Evolutionary conservation across 805 yeast species (phyloP).

Genomic region (Teunomyces stri): DNA sequence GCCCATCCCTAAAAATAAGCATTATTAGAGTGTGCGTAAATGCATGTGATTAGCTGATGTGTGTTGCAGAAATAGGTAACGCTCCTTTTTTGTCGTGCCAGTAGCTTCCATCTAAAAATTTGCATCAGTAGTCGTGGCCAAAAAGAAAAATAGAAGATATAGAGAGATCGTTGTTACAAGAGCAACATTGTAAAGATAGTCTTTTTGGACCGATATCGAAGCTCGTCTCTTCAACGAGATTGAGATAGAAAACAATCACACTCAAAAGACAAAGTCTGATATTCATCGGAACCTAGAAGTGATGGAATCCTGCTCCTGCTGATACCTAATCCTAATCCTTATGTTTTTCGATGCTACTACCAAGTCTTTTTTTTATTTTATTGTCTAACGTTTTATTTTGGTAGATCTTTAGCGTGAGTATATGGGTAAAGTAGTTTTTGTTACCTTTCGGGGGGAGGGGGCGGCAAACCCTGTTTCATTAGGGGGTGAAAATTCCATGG

Average conservation of each 20-base stretch:
- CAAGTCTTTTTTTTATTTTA: conserved; percentile 1
- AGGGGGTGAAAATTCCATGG: background rate
- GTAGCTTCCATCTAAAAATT: background rate
- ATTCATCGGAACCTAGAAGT: too few species aligned
- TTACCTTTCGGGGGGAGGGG: background rate
- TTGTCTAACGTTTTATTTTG: conserved; percentile 4
- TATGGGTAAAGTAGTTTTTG: background rate
- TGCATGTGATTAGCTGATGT: conserved; percentile 1
- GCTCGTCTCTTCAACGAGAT: background rate
- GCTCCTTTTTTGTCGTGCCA: background rate
- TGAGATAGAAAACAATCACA: background rate
- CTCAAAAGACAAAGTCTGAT: background rate
- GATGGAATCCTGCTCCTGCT: too few species aligned
- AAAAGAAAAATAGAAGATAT: background rate
- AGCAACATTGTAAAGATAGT: background rate
- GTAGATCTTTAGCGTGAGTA: background rate
- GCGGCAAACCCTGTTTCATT: background rate
- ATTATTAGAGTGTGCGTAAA: background rate
- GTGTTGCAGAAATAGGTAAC: background rate
- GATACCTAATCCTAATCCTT: too few species aligned
- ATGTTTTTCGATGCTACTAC: background rate
- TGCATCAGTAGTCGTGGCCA: background rate
- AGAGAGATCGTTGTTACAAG: background rate
- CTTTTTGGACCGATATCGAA: background rate
- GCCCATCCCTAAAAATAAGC: too few species aligned